Evolutionary conservation across 805 yeast species (phyloP).

Genomic region (Candida boleticola): DNA sequence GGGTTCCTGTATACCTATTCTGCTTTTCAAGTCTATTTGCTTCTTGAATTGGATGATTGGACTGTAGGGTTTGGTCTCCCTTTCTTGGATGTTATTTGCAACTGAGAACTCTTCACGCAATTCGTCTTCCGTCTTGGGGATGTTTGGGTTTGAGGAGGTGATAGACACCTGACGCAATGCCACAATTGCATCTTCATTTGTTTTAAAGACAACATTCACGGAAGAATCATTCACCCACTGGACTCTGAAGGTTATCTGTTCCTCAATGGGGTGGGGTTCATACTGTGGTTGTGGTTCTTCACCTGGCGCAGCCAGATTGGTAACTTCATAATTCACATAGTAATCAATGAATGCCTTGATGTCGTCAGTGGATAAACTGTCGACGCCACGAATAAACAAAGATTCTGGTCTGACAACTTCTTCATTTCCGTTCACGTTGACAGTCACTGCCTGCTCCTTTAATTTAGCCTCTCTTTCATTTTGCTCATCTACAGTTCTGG

Average conservation of each 20-base stretch:
- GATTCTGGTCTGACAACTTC: conserved; percentile 46
- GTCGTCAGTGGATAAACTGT: conserved; percentile 58
- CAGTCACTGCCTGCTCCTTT: conserved; percentile 31
- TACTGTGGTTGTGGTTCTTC: conserved; percentile 13
- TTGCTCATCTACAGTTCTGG: conserved; percentile 39
- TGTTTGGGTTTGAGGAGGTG: conserved; percentile 14
- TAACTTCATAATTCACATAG: conserved; percentile 34
- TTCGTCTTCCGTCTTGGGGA: conserved; percentile 9
- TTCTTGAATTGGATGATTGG: conserved; percentile 34
- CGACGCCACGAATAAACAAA: conserved; percentile 58
- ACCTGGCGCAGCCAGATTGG: background rate
- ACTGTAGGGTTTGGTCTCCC: conserved; percentile 40
- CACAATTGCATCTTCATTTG: conserved; percentile 37
- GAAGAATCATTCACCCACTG: conserved; percentile 70
- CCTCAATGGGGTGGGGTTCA: conserved; percentile 23
- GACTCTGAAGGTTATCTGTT: conserved; percentile 39
- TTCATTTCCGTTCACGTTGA: conserved; percentile 27
- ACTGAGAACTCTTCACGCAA: conserved; percentile 11
- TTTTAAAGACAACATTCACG: conserved; percentile 53
- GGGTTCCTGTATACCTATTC: conserved; percentile 20
- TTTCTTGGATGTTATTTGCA: conserved; percentile 29
- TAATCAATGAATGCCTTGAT: conserved; percentile 54
- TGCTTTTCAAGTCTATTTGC: conserved; percentile 26
- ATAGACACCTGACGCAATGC: conserved; percentile 37
- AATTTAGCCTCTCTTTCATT: conserved; percentile 28